These are phyloP conservation scores for Tylopilus plumbeoviolaceoides DNA, from an alignment of 768 basidiomycete species.

Conservation along the genomic window DNA sequence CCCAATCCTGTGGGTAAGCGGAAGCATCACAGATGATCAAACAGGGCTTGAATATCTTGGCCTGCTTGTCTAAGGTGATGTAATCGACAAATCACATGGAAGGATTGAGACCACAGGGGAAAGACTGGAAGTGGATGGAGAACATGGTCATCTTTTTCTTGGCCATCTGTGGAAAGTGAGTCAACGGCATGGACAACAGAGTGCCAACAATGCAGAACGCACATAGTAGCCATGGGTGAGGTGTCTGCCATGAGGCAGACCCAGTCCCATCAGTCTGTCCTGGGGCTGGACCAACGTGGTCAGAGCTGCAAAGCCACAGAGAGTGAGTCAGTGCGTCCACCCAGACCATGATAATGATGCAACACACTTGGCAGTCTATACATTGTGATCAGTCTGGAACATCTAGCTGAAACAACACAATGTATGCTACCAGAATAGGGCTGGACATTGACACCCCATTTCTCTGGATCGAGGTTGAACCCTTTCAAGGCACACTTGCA, in stretches of 20 bases:
- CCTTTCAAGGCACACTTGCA: slow-evolving; percentile 94
- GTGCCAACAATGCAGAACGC: slow-evolving; percentile 22
- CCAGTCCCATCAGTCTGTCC: slow-evolving; percentile 98
- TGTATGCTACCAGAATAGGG: slow-evolving; percentile 91
- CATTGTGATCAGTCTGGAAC: too few species aligned
- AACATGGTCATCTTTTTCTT: too few species aligned
- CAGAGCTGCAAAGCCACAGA: too few species aligned
- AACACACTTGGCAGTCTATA: slow-evolving; percentile 84
- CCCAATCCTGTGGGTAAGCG: slow-evolving; percentile 98
- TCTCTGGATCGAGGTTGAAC: slow-evolving; percentile 87
- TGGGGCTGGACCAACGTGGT: slow-evolving; percentile 94
- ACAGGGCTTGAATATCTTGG: slow-evolving; percentile 90
- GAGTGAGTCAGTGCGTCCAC: slow-evolving; percentile 10
- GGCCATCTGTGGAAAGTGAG: slow-evolving; percentile 60
- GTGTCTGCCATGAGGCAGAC: slow-evolving; percentile 95
- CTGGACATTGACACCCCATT: slow-evolving; percentile 99
- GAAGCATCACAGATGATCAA: slow-evolving; percentile 97
- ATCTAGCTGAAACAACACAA: slow-evolving; percentile 15
- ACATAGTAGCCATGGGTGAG: too few species aligned
- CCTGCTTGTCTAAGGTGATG: too few species aligned
- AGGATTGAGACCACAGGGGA: too few species aligned
- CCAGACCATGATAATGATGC: not conserved
- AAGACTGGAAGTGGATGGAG: too few species aligned
- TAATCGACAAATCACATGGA: too few species aligned
- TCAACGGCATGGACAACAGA: not conserved